These are phyloP conservation scores for Golubevia pallescens DNA, from an alignment of 1,284 basidiomycete species.

Conservation along the genomic window DNA sequence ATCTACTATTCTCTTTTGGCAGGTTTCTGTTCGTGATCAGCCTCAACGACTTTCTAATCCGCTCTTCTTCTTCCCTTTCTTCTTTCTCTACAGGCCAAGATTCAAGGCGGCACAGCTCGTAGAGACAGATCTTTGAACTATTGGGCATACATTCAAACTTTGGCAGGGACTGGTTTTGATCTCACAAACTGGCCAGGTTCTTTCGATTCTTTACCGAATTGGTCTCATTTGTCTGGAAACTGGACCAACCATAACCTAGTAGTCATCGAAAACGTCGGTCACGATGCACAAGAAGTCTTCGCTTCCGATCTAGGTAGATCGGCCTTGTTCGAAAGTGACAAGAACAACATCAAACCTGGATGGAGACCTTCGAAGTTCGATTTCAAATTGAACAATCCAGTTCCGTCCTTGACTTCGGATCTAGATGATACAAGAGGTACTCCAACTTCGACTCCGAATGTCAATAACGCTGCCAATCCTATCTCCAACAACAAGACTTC, in stretches of 20 bases:
- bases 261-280: constrained; percentile 45
- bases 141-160: constrained; percentile 58
- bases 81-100: no score
- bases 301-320: constrained; percentile 35
- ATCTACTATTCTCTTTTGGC: no score
- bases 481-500: no score
- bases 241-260: constrained; percentile 35
- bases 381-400: background rate
- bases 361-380: constrained; percentile 49
- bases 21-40: no score
- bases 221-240: constrained; percentile 2
- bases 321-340: constrained; percentile 35
- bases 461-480: no score
- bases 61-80: no score
- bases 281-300: constrained; percentile 48
- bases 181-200: no score
- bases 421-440: background rate
- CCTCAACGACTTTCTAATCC: no score
- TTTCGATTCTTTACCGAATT: no score
- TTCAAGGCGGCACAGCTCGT: constrained; percentile 47
- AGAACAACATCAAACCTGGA: constrained; percentile 29
- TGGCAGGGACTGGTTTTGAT: constrained; percentile 28
- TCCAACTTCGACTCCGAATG: background rate
- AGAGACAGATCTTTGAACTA: constrained; percentile 54
- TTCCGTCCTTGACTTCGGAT: background rate